Conservation (phyloP, 75 land plant species). For the Pinus taeda region DNA sequence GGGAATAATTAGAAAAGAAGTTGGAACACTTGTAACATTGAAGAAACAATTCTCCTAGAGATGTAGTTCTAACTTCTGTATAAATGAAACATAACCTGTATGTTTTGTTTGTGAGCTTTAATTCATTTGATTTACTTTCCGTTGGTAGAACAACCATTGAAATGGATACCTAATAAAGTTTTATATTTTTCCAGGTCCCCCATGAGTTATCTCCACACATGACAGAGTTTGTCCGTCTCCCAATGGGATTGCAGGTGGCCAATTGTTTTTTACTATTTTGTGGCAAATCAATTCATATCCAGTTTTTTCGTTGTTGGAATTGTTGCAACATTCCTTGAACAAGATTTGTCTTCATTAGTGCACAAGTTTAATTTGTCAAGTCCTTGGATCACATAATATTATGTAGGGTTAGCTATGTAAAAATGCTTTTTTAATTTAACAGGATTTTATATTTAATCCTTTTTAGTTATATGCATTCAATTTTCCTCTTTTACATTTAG, state of each 20-base stretch:
- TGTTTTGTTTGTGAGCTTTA: not conserved
- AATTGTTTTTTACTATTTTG: too few relatives aligned
- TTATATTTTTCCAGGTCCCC: conserved; percentile 52
- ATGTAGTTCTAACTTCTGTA: not conserved
- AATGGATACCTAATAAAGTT: not conserved
- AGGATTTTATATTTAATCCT: too few relatives aligned
- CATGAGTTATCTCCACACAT: conserved; percentile 50
- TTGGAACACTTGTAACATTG: not conserved
- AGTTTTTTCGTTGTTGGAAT: too few relatives aligned
- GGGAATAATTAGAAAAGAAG: not conserved
- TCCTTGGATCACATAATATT: not conserved
- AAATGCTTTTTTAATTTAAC: too few relatives aligned
- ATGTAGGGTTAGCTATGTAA: not conserved
- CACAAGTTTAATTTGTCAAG: not conserved
- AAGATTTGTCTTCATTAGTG: too few relatives aligned
- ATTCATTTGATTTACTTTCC: not conserved
- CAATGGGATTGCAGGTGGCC: conserved; percentile 80
- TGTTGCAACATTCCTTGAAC: too few relatives aligned
- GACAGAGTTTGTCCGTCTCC: conserved; percentile 76
- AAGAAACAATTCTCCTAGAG: too few relatives aligned
- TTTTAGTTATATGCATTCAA: too few relatives aligned
- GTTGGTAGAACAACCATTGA: not conserved
- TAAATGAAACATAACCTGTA: not conserved
- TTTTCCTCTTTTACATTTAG: too few relatives aligned
- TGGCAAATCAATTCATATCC: too few relatives aligned